Evolutionary conservation across 331 rosid species (phyloP), one percentile per base, ranked within the genome.

Genomic region (Phaseolus coccineus): DNA sequence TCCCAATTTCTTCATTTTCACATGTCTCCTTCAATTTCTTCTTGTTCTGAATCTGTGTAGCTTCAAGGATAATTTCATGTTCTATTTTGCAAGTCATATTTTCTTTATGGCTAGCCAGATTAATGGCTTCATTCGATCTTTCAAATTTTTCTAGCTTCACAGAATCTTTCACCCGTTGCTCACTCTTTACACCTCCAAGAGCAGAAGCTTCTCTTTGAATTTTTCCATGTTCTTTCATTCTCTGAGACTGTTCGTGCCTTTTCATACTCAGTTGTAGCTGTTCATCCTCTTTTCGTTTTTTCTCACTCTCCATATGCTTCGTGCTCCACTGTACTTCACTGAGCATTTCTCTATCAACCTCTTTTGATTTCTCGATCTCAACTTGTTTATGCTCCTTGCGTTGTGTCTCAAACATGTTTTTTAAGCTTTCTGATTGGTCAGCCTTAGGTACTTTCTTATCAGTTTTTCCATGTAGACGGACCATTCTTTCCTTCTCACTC

Each of bases 291-390:
- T 80, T 80, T 46, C 68, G 73, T 59, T 81, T 84, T 78, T 73
- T 74, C 72, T 85, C 83, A 42, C 81, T 71, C 70, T 87, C 87
- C 81, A 78, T 59, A 40, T 28, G 78, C 53, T 81, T 78, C 82
- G 55, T 58, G 72, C 78, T 72, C 79, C 81, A 83, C 77, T 84
- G 88, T 81, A 71, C 84, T 69, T 83, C 87, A 57, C 65, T 79
- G 68, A 7, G 50, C 55, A 61, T 63, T 68, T 50, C 73, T 71
- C 82, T 74, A 42, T 84, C 81, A 58, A 59, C 47, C 71, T 75
- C 84, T 81, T 75, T 67, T 4, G 64, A 46, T 58, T 58, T 81
- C 69, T 59, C 61, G 2, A 77, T 53, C 77, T 66, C 80, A 33
- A 67, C 51, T 51, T 6, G 80, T 58, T 69, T 78, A 61, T 58